These are phyloP conservation scores for Colletotrichum liriopes DNA, from an alignment of 2,329 filamentous ascomycete genomes.

Conservation along the genomic window DNA sequence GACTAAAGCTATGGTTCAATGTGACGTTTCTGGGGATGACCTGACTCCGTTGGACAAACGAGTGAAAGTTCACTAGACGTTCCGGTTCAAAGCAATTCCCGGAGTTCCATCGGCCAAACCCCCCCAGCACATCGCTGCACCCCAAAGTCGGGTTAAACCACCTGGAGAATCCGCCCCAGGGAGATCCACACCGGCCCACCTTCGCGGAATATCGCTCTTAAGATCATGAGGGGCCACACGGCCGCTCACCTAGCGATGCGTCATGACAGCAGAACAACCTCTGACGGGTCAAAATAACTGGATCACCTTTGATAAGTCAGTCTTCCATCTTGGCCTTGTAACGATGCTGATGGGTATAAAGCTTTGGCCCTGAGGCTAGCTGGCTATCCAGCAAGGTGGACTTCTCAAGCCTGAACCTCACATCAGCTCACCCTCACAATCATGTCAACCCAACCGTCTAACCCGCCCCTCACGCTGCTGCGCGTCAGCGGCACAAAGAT, in stretches of 20 bases:
- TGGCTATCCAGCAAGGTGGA: not conserved
- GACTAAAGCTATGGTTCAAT: not conserved
- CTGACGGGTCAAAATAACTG: not conserved
- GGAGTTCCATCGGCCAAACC: not conserved
- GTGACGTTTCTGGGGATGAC: not conserved
- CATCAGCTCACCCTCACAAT: not conserved
- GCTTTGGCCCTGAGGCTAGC: not conserved
- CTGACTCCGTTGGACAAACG: not conserved
- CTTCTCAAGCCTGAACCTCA: not conserved
- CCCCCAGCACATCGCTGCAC: constrained; percentile 14
- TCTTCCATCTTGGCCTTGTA: not conserved
- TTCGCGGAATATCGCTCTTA: constrained; percentile 38
- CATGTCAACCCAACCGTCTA: constrained; percentile 27
- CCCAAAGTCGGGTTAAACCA: constrained; percentile 15
- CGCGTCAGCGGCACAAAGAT: constrained; percentile 54
- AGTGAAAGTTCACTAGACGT: not conserved
- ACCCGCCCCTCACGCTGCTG: constrained; percentile 49
- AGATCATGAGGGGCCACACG: not conserved
- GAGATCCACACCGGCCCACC: constrained; percentile 13
- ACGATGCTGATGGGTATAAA: constrained; percentile 29
- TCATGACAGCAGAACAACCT: constrained; percentile 10
- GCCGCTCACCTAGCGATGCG: not conserved
- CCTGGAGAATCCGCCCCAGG: not conserved
- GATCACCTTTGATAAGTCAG: not conserved
- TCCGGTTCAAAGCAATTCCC: not conserved